Evolutionary conservation across 441 rosid species (phyloP).

Genomic region (Biscutella auriculata): DNA sequence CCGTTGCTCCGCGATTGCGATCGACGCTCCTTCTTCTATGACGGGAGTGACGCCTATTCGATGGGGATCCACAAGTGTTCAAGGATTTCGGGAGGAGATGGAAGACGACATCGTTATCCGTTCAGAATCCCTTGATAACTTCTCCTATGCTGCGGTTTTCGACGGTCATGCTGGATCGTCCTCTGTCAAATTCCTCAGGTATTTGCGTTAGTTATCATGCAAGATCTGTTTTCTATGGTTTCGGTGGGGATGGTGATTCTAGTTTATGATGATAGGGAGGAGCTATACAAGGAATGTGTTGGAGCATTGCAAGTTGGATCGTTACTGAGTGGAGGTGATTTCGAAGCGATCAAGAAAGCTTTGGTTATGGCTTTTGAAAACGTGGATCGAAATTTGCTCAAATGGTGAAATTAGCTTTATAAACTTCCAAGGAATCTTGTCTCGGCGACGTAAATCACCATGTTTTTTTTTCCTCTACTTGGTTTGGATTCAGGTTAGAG

Average conservation of each 20-base stretch:
- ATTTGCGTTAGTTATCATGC: conserved; percentile 1
- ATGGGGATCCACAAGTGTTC: conserved; percentile 62
- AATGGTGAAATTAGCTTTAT: conserved; percentile 36
- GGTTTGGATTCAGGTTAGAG: conserved; percentile 46
- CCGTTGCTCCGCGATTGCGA: conserved; percentile 68
- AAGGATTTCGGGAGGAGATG: conserved; percentile 81
- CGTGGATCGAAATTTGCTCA: conserved; percentile 51
- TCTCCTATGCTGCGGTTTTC: conserved; percentile 78
- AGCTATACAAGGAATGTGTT: conserved; percentile 69
- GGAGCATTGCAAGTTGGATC: conserved; percentile 62
- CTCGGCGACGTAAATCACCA: not conserved
- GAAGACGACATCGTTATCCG: conserved; percentile 63
- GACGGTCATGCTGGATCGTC: conserved; percentile 87
- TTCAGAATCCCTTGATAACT: conserved; percentile 57
- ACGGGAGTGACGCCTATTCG: conserved; percentile 48
- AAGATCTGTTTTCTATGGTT: not conserved
- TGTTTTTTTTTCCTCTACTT: not conserved
- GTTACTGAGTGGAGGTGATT: conserved; percentile 53
- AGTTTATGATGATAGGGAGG: conserved; percentile 42
- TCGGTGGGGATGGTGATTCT: not conserved
- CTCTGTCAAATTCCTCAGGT: conserved; percentile 72
- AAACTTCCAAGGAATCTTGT: not conserved
- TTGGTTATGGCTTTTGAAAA: conserved; percentile 52
- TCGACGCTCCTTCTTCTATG: conserved; percentile 61
- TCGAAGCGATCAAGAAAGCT: conserved; percentile 34